Evolutionary conservation across 331 rosid species (phyloP).

Genomic region (Cydonia oblonga): DNA sequence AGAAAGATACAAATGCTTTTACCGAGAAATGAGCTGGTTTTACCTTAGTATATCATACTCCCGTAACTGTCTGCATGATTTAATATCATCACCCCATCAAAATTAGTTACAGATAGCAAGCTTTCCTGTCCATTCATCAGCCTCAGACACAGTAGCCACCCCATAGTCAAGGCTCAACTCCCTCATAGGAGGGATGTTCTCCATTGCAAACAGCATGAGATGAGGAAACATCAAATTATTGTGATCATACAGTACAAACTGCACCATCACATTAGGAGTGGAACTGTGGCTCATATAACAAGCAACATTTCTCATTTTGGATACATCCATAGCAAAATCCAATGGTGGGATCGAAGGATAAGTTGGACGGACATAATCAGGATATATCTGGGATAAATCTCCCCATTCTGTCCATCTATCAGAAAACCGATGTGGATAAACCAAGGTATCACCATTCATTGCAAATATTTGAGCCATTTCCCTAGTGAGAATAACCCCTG

Average conservation of each 20-base stretch:
- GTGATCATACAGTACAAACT: constrained; percentile 83
- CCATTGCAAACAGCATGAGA: constrained; percentile 91
- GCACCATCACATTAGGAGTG: constrained; percentile 78
- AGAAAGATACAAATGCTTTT: not conserved
- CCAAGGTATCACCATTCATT: constrained; percentile 77
- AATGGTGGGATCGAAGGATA: constrained; percentile 79
- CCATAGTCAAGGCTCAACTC: constrained; percentile 97
- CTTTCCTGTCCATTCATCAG: constrained; percentile 66
- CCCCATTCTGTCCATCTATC: constrained; percentile 98
- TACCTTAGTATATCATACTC: constrained; percentile 39
- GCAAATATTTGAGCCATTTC: constrained; percentile 69
- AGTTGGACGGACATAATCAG: constrained; percentile 53
- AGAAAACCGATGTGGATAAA: constrained; percentile 63
- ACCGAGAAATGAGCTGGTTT: constrained; percentile 14
- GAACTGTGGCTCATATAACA: constrained; percentile 81
- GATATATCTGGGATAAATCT: constrained; percentile 49
- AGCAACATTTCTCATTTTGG: constrained; percentile 90
- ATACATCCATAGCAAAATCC: constrained; percentile 88
- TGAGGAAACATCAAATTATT: constrained; percentile 91
- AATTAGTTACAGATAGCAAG: constrained; percentile 67
- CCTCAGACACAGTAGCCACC: constrained; percentile 33
- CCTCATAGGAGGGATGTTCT: constrained; percentile 93
- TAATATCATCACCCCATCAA: constrained; percentile 21
- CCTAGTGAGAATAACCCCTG: constrained; percentile 74
- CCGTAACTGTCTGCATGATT: constrained; percentile 25